phyloP scores from a whole-genome alignment of 805 yeast species.

The Saccharomyces paradoxus region DNA sequence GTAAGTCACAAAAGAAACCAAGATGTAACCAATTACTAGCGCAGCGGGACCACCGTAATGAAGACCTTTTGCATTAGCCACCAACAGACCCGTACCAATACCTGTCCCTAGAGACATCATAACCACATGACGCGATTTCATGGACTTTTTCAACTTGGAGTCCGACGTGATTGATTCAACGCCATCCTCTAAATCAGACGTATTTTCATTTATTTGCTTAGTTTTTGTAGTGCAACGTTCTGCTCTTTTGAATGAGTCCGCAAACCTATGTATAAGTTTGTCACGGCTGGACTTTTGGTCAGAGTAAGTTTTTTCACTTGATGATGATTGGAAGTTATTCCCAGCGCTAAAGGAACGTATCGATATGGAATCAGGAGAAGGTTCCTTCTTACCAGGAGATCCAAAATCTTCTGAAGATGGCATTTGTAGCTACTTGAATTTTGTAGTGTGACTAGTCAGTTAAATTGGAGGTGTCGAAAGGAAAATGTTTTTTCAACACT shows the following conservation, averaged over 20 bases:
- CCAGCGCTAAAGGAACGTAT: neutral
- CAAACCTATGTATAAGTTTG: constrained; percentile 4
- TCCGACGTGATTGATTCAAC: constrained; percentile 6
- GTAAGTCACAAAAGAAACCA: constrained; percentile 51
- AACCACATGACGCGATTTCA: constrained; percentile 43
- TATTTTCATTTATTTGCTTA: neutral
- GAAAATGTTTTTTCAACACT: neutral
- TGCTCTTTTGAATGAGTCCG: constrained; percentile 22
- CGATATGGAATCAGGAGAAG: neutral
- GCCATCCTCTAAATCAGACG: constrained; percentile 9
- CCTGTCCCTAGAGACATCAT: constrained; percentile 80
- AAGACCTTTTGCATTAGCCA: constrained; percentile 45
- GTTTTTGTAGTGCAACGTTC: constrained; percentile 1
- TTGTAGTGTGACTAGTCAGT: neutral
- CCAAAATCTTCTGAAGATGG: neutral
- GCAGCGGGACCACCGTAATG: constrained; percentile 39
- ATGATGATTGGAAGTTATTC: neutral
- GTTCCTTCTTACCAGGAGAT: neutral
- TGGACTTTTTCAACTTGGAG: constrained; percentile 11
- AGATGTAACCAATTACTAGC: constrained; percentile 44
- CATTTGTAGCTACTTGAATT: neutral
- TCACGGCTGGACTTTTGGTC: neutral
- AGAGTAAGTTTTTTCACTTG: neutral
- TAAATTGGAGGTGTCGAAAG: neutral
- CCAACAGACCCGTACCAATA: constrained; percentile 65